Base-by-base conservation (phyloP, 2,329 filamentous ascomycete species). In the Diaporthe longicolla region DNA sequence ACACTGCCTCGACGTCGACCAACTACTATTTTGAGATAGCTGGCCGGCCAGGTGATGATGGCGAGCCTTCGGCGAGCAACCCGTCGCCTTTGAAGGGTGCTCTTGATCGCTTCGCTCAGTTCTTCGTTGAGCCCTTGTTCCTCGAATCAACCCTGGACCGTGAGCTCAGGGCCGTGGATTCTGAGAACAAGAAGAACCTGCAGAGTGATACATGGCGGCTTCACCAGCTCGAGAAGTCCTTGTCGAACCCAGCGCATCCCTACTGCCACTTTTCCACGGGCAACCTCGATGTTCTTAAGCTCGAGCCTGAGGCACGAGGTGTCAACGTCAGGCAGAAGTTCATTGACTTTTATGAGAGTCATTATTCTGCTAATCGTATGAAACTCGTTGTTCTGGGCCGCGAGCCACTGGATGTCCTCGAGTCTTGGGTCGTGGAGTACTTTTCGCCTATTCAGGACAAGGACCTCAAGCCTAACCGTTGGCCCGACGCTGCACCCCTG, bases 1-100 rank as follows among this genome's bases (percentile, higher is more conserved):
- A 97, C 83, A 99, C 97, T 1, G 95, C 93, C 21, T 88, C 94
- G 7, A 98, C 95, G 1, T 97, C 96, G 70, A 99, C 97, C 76
- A 98, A 98, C 85, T 99, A 97, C 86, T 98, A 94, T 84, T 99
- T 99, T 82, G 97, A 99, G 80, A 92, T 98, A 73, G 94, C 94
- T 26, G 95, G 95, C 43, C 94, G 94, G 69, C 90, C 93, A 17
- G 90, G 88, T 81, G 91, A 92, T 75, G 87, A 89, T 50, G 84
- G 88, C 70, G 86, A 89, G 43, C 84, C 88, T 4, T 88, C 89
- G 11, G 88, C 87, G 76, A 80, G 84, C 78, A 90, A 91, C 77
- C 85, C 88, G 0, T 91, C 89, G 21, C 88, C 89, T 1, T 79
- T 98, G 7, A 92, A 93, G 81, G 95, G 95, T 32, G 95, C 93